Conservation (phyloP, 371 early-diverging fungal species). For the Mucor irregularis region DNA sequence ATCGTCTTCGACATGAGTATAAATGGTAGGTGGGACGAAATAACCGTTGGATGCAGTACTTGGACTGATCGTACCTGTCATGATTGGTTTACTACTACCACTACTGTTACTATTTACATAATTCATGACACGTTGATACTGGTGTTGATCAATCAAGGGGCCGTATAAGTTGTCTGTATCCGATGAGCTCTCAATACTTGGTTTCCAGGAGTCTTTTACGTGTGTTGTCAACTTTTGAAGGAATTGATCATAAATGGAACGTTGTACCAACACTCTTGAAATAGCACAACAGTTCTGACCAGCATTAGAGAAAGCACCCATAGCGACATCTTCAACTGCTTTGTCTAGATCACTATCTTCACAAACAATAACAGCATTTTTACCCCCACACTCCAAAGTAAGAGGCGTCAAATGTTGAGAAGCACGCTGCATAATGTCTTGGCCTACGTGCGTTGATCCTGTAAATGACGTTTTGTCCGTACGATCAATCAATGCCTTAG, state of each 20-base stretch:
- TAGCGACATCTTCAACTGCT: constrained; percentile 64
- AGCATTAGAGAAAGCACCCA: constrained; percentile 74
- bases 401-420: constrained; percentile 64
- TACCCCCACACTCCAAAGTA: constrained; percentile 90
- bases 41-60: constrained; percentile 49
- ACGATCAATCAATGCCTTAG: constrained; percentile 18
- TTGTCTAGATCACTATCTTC: constrained; percentile 75
- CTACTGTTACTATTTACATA: background rate
- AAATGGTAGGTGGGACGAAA: constrained; percentile 72
- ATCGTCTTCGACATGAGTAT: constrained; percentile 52
- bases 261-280: constrained; percentile 75
- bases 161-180: constrained; percentile 46
- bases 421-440: constrained; percentile 68
- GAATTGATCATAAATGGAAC: constrained; percentile 66
- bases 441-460: constrained; percentile 77
- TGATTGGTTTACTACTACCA: background rate
- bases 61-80: constrained; percentile 3
- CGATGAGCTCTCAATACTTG: background rate
- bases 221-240: constrained; percentile 54
- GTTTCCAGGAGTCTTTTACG: constrained; percentile 22
- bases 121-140: constrained; percentile 65
- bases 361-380: constrained; percentile 80
- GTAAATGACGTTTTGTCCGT: constrained; percentile 45
- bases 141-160: constrained; percentile 72
- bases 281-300: constrained; percentile 92